Evolutionary conservation across 1,284 basidiomycete genomes (phyloP), one percentile per base, ranked within the genome.

Genomic region (Peniophora sp.): DNA sequence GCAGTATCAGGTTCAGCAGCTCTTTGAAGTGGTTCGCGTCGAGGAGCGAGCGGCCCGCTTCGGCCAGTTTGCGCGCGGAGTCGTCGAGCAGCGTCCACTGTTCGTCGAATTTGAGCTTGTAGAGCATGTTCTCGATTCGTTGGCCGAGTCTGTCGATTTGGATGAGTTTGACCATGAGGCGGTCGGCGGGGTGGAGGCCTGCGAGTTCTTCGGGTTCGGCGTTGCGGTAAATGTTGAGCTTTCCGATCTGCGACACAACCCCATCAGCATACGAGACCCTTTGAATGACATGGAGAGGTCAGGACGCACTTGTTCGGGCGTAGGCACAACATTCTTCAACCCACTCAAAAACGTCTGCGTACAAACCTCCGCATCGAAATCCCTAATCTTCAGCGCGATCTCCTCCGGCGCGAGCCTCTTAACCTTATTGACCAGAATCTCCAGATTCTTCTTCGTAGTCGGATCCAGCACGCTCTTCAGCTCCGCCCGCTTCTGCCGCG

Each of bases 81-180:
- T 89, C 84, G 52, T 88, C 80, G 45, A 90, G 72, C 46, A 92
- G 71, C 15, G 75, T 64, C 78, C 84, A 86, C 37, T 83, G 84
- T 61, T 95, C 92, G 3, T 91, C 85, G 63, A 96, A 97, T 23
- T 81, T 79, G 52, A 83, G 82, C 59, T 85, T 86, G 69, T 94
- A 98, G 37, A 98, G 73, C 92, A 99, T 95, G 12, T 93, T 88
- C 61, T 97, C 86, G 55, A 98, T 87, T 23, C 97, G 85, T 47
- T 92, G 88, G 23, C 78, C 81, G n/a, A 99, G 75, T 48, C 94
- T 88, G 43, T 97, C 85, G 42, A 98, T 94, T 63, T 97, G 93
- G 64, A 99, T 97, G 41, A 98, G 75, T 58, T 97, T 88, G 36
- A 99, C 94, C 84, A 99, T 95, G 42, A 99, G 79, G 22, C 97